Evolutionary conservation across 805 yeast species (phyloP), one percentile per base, ranked within the genome.

Genomic region (Kodamaea neixiangensis): DNA sequence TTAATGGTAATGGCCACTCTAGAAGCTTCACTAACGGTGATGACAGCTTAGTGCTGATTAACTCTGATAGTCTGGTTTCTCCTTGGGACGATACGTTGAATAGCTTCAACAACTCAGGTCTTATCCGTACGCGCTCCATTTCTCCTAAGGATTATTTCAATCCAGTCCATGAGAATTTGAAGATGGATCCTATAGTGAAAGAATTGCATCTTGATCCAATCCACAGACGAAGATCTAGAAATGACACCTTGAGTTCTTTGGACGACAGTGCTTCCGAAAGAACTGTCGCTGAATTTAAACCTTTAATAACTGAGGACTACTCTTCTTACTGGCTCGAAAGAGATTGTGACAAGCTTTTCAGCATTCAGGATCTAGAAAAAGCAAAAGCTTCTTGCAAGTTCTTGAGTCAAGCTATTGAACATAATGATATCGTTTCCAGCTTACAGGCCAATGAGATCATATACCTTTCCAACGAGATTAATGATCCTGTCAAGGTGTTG

Each of bases 131-230:
- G n/a, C 42, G 39, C 13, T 20, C 45, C 18, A 15, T 25, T n/a
- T 25, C 21, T 7, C 41, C 35, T 11, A 39, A 47, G 40, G 42
- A 33, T 14, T 25, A 41, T 14, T 37, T 49, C 25, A 44, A 49
- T 33, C 52, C 52, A 14, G 48, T 49, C 7, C 52, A 49, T 14
- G 48, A 49, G 31, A 47, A 49, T 25, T 45, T 49, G 42, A 49
- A 49, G 37, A 25, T 49, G 34, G 48, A 49, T 2, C 45, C 52
- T 10, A 13, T 31, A 5, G 52, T 49, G 9, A 49, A 49, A 42
- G 52, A 49, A 31, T 40, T 49, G 21, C 41, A 37, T 37, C 41
- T 37, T 15, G 41, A 37, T 7, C 41, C 41, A 37, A 37, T 19
- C 4, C 17, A 37, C 45, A 42, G 34, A 29, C 21, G 34, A 25